Evolutionary conservation across 2,329 filamentous ascomycete genomes (phyloP).

Genomic region (Hysterium pulicare): DNA sequence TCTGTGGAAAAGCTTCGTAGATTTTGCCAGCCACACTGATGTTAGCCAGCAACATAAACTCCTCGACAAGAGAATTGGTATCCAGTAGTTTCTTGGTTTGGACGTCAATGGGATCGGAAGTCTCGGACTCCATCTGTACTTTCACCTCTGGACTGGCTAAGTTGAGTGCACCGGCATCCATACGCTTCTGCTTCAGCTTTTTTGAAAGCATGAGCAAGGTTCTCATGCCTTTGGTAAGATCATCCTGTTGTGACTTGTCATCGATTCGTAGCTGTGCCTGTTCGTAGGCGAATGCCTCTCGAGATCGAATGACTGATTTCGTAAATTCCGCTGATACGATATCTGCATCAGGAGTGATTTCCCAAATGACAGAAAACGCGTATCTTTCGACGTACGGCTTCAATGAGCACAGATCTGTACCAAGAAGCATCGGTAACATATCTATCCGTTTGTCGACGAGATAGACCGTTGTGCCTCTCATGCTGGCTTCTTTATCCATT

Average conservation of each 20-base stretch:
- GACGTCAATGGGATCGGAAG: conserved; percentile 91
- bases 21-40: conserved; percentile 89
- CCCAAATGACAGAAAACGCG: conserved; percentile 61
- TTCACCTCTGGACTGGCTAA: conserved; percentile 97
- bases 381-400: conserved; percentile 92
- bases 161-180: conserved; percentile 92
- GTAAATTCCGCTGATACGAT: conserved; percentile 85
- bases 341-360: conserved; percentile 79
- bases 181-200: conserved; percentile 89
- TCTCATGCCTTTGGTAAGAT: conserved; percentile 86
- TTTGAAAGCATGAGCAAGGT: conserved; percentile 83
- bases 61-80: conserved; percentile 96
- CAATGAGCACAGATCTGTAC: conserved; percentile 91
- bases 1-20: conserved; percentile 89
- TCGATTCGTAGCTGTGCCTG: conserved; percentile 93
- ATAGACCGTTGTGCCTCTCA: conserved; percentile 94
- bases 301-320: conserved; percentile 95
- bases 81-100: conserved; percentile 92
- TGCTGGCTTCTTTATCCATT: conserved; percentile 93
- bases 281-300: conserved; percentile 97
- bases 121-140: conserved; percentile 92
- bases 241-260: conserved; percentile 80
- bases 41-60: conserved; percentile 99
- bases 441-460: conserved; percentile 98
- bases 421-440: conserved; percentile 95